Evolutionary conservation across 176 grass and related monocot species (phyloP), one percentile per base, ranked within the genome.

Genomic region (Oryza glumipatula): DNA sequence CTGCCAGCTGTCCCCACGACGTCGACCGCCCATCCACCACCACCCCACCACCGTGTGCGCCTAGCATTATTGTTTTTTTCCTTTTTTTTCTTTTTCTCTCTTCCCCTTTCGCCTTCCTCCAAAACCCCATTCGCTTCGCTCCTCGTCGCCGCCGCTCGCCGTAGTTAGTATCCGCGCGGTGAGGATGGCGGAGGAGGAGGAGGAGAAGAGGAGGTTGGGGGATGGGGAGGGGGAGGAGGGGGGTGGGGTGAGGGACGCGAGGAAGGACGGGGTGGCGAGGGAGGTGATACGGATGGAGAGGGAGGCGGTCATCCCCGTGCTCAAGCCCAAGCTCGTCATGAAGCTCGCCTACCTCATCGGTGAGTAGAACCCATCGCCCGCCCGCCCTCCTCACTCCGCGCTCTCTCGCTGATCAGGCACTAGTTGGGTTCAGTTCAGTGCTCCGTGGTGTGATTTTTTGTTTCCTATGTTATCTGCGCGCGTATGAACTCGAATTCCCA

Each of bases 291-390:
- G 85, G 69, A 88, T 94, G 49, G 94, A 97, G 89, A 81, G 72
- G 82, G 94, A 94, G 81, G 90, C 94, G 24, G 94, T 97, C 26
- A 90, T 97, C 56, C 94, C 89, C 17, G 74, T 97, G 49, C 65
- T 97, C 76, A 97, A 97, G 79, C 94, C 89, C 82, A 97, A 90
- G 78, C 87, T 97, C 75, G 70, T 92, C 75, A 97, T 94, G 91
- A 93, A 85, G 71, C 91, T 97, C 48, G 89, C 87, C 6, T 63
- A 89, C 65, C 94, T 97, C 82, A 91, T 97, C 68, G 94, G 94
- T 97, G 82, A 70, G 94, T 97, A 82, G 64, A 32, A 32, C 30
- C 6, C 49, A 2, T 19, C 4, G 1, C 11, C 30, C 30, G 30
- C 0, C 30, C 36, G 36, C 36, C 36, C 4, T 35, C 33, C 3